A percentile compares a stretch with the other conserved stretches of the same genome.
Conservation (phyloP, 2,329 filamentous ascomycete species). For the Juglanconis oblonga region DNA sequence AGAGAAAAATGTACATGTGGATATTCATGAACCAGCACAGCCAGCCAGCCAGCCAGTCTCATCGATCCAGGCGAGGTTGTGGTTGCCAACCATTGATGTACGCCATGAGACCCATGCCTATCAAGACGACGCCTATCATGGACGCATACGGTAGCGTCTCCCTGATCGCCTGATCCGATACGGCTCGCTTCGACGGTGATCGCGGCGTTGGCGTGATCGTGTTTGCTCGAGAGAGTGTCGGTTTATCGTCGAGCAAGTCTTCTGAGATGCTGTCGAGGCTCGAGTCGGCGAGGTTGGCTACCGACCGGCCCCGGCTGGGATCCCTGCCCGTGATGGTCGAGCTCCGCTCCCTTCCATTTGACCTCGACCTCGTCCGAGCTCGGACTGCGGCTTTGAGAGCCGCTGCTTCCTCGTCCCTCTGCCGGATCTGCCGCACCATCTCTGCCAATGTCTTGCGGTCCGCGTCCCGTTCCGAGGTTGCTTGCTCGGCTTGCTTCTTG, state of each 20-base stretch:
- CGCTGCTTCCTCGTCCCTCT: constrained; percentile 56
- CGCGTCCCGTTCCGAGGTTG: constrained; percentile 72
- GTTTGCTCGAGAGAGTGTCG: constrained; percentile 45
- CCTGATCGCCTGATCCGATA: constrained; percentile 43
- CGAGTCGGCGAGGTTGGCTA: constrained; percentile 9
- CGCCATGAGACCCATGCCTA: constrained; percentile 82
- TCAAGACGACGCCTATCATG: constrained; percentile 76
- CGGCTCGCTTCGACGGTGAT: constrained; percentile 36
- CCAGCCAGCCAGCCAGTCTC: constrained; percentile 6
- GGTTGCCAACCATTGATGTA: constrained; percentile 80
- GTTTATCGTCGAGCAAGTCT: constrained; percentile 32
- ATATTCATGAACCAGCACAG: not conserved
- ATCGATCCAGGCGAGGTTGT: constrained; percentile 36
- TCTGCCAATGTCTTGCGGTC: constrained; percentile 75
- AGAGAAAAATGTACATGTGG: not conserved
- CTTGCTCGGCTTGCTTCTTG: constrained; percentile 72
- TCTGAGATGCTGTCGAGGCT: constrained; percentile 25
- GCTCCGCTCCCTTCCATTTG: constrained; percentile 29
- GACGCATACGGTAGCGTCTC: constrained; percentile 73
- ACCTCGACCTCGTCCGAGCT: constrained; percentile 37
- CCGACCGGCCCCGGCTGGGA: constrained; percentile 20
- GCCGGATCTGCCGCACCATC: constrained; percentile 81
- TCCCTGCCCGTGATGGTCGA: constrained; percentile 18
- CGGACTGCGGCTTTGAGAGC: constrained; percentile 31
- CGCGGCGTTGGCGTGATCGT: constrained; percentile 45